These are phyloP conservation scores for Trametes elegans DNA, from an alignment of 768 basidiomycete genomes.

Conservation along the genomic window DNA sequence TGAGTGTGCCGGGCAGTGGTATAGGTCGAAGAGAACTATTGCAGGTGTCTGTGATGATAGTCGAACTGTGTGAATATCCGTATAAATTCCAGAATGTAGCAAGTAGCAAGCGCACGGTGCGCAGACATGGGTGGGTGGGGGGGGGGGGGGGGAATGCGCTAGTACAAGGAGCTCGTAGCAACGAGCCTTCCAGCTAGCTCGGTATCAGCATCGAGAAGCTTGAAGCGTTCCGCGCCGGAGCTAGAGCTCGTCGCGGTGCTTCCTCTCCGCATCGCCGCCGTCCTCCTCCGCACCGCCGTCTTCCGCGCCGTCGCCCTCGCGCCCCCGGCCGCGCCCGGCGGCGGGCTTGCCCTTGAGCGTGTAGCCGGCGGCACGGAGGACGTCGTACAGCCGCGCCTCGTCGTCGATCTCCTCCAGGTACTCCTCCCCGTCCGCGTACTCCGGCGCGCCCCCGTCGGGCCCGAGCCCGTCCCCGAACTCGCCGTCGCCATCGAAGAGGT, in stretches of 20 bases:
- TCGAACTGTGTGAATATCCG: too few relatives aligned
- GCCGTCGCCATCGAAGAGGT: constrained; percentile 31
- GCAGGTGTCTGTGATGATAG: too few relatives aligned
- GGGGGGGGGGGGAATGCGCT: neutral
- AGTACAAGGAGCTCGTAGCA: neutral
- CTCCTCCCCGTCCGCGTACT: constrained; percentile 19
- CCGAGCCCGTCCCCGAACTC: constrained; percentile 40
- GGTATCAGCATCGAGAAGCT: constrained; percentile 2
- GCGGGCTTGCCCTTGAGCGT: constrained; percentile 9
- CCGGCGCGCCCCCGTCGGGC: constrained; percentile 31
- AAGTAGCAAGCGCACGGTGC: neutral
- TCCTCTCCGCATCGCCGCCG: constrained; percentile 13
- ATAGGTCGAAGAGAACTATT: too few relatives aligned
- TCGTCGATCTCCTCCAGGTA: constrained; percentile 45
- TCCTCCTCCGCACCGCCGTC: constrained; percentile 2
- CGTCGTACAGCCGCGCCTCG: constrained; percentile 18
- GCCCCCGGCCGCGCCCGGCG: constrained; percentile 4
- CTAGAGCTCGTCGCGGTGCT: constrained; percentile 28
- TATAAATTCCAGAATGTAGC: neutral
- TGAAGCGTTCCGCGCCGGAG: neutral
- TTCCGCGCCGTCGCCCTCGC: neutral
- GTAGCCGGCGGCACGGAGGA: constrained; percentile 23
- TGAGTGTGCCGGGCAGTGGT: too few relatives aligned
- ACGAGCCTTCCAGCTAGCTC: neutral
- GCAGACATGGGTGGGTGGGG: neutral